Conservation (phyloP, 164 flowering plant species). For the Tetrastigma voinierianum region DNA sequence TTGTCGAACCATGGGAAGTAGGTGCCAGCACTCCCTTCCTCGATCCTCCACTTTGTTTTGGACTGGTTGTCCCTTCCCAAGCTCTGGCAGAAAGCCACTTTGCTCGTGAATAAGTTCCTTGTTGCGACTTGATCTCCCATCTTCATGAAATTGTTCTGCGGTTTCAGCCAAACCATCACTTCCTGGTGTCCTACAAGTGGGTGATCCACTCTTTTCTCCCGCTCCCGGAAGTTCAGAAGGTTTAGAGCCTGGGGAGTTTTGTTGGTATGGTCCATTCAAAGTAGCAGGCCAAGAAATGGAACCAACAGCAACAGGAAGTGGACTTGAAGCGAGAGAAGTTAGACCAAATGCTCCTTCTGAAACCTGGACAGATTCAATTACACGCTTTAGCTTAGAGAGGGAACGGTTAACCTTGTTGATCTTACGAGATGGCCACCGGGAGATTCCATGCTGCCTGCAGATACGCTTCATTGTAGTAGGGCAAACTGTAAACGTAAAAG, state of each 20-base stretch:
- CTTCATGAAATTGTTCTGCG: slow-evolving; percentile 24
- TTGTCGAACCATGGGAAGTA: slow-evolving; percentile 79
- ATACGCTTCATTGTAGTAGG: slow-evolving; percentile 99
- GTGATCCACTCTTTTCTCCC: slow-evolving; percentile 27
- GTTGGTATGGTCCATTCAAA: slow-evolving; percentile 40
- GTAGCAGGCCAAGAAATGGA: slow-evolving; percentile 63
- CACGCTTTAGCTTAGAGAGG: slow-evolving; percentile 81
- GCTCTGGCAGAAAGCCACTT: slow-evolving; percentile 23
- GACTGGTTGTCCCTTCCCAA: slow-evolving; percentile 28
- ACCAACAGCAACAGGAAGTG: slow-evolving; percentile 62
- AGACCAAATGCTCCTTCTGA: slow-evolving; percentile 66
- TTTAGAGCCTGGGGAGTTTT: slow-evolving; percentile 31
- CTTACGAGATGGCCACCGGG: slow-evolving; percentile 97
- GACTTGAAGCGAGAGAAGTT: slow-evolving; percentile 50
- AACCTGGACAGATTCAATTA: slow-evolving; percentile 93
- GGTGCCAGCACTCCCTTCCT: slow-evolving; percentile 70
- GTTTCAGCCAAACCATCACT: slow-evolving; percentile 25
- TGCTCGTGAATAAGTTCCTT: slow-evolving; percentile 26
- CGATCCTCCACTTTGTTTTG: slow-evolving; percentile 58
- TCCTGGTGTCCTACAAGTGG: slow-evolving; percentile 27
- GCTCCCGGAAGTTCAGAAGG: too few relatives aligned
- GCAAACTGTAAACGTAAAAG: slow-evolving; percentile 62
- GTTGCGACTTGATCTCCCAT: slow-evolving; percentile 16
- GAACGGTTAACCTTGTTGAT: slow-evolving; percentile 94
- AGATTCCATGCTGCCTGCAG: slow-evolving; percentile 94